Percentiles rank a stretch among this genome's conserved stretches.
Conservation (phyloP, 2,329 filamentous ascomycete species). For the Colletotrichum sp. region DNA sequence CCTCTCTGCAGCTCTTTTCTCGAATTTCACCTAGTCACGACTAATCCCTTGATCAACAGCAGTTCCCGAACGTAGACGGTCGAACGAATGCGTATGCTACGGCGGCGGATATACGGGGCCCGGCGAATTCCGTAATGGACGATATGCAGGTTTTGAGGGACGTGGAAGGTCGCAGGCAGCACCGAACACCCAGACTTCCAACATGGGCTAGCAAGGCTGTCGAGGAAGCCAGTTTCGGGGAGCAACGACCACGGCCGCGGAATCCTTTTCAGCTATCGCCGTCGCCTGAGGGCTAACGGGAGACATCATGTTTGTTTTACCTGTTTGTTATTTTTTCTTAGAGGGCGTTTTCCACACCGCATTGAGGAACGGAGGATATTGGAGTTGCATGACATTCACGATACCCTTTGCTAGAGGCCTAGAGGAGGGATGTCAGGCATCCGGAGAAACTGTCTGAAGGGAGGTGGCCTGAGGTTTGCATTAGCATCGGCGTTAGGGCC, state of each 20-base stretch:
- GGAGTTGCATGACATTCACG: constrained; percentile 4
- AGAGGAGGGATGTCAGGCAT: neutral
- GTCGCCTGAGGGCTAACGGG: neutral
- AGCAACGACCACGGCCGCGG: neutral
- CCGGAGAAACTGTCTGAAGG: neutral
- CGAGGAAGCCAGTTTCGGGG: constrained; percentile 5
- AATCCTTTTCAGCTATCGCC: neutral
- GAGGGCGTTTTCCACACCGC: neutral
- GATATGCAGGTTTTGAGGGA: constrained; percentile 35
- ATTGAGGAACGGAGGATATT: neutral
- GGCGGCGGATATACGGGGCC: neutral
- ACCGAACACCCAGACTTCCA: constrained; percentile 28
- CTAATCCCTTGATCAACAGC: neutral
- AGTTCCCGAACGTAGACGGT: neutral
- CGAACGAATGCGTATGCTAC: neutral
- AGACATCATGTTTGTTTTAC: neutral
- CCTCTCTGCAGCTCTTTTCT: neutral
- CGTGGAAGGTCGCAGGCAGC: constrained; percentile 26
- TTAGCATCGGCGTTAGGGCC: neutral
- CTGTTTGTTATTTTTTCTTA: neutral
- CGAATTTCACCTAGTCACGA: neutral
- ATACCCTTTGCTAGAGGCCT: constrained; percentile 8
- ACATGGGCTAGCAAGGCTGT: constrained; percentile 35
- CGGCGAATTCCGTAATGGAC: neutral
- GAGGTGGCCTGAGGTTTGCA: neutral